Base-by-base conservation (phyloP, 208 protist species). In the Strigomonas culicis region DNA sequence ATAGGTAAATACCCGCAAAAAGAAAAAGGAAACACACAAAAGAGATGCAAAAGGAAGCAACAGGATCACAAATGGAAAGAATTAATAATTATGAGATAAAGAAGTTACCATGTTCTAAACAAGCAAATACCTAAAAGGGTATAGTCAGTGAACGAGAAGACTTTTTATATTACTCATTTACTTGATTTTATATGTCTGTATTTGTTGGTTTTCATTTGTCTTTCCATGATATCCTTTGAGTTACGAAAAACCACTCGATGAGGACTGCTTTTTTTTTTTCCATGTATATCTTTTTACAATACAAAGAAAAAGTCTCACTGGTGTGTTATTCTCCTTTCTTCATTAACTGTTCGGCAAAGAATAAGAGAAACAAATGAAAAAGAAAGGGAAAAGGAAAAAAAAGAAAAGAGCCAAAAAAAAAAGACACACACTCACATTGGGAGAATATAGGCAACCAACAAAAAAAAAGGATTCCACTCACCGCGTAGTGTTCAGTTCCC, bases 391-490 rank as follows among this genome's bases (percentile, higher is more conserved):
- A 49, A 21, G n/a, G n/a, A 21, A 49, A 49, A 21, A 49, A 49
- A 4, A 21, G 60, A 49, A 66, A 46, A 72, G 44, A 34, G 21
- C 8, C 25, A n/a, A 28, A 34, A 50, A 24, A 49, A 44, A 74
- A 13, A 52, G 13, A 52, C n/a, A 22, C 7, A 52, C 4, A 52
- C 6, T 13, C 4, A 22, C 25, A 52, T 30, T n/a, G 4, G 13
- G 7, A 13, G 15, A 19, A 19, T 13, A 52, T 4, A 30, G 25
- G 13, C 4, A 21, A 8, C 52, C 6, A 58, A 58, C 6, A 34
- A 34, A 31, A 28, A 34, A 58, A 28, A 31, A 34, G 6, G 52
- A 32, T 58, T 58, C 7, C 6, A 31, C 13, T 52, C 47, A 22
- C 25, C 4, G 4, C 13, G 25, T 28, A 52, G 8, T n/a, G 47